These are phyloP conservation scores for Polyporus arcularius DNA, from an alignment of 768 basidiomycete species.

Conservation along the genomic window DNA sequence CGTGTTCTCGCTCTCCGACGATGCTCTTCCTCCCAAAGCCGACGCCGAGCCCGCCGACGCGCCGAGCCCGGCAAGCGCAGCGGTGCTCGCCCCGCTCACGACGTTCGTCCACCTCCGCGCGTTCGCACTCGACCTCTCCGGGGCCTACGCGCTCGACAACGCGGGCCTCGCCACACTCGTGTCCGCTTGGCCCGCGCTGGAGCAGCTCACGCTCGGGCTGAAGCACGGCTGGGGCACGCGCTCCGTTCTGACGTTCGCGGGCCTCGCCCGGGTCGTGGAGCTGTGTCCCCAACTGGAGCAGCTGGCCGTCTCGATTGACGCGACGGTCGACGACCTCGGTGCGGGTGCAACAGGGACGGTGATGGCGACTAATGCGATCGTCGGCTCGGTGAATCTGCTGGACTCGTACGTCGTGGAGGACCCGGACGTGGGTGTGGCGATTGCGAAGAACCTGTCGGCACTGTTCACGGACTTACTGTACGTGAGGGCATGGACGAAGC, in stretches of 20 bases:
- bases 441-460: constrained; percentile 2
- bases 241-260: constrained; percentile 2
- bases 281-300: background rate
- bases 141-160: background rate
- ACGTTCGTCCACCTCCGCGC: background rate
- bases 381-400: background rate
- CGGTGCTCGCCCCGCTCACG: background rate
- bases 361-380: background rate
- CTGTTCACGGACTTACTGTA: constrained; percentile 4
- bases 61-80: background rate
- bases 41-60: background rate
- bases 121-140: constrained; percentile 3
- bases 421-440: background rate
- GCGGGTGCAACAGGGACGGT: background rate
- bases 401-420: constrained; percentile 4
- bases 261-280: background rate
- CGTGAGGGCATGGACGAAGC: background rate
- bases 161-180: background rate
- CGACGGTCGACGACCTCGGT: background rate
- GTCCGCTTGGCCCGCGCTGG: background rate
- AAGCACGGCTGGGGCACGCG: constrained; percentile 5
- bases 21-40: background rate
- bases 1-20: background rate
- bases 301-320: constrained; percentile 6
- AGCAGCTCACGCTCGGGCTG: constrained; percentile 4